These are phyloP conservation scores for Ascochyta rabiei DNA, from an alignment of 2,329 filamentous ascomycete genomes.

Conservation along the genomic window DNA sequence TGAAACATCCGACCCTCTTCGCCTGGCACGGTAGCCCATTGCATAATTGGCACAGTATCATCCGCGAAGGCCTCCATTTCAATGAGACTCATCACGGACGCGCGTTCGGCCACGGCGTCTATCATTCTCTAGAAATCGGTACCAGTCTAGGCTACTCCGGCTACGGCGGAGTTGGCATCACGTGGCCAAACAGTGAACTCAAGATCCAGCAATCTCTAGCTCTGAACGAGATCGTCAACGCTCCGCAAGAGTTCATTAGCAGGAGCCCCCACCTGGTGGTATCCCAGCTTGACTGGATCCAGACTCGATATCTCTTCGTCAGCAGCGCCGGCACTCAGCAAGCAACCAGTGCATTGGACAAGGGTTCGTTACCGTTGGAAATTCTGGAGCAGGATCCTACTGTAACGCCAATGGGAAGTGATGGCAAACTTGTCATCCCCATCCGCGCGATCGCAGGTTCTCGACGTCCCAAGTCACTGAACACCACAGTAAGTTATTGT, in stretches of 20 bases:
- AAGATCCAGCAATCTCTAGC: slow-evolving; percentile 67
- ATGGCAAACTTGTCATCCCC: slow-evolving; percentile 57
- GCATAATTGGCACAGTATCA: slow-evolving; percentile 87
- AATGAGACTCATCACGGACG: slow-evolving; percentile 68
- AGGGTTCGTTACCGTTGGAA: slow-evolving; percentile 32
- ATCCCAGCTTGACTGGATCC: slow-evolving; percentile 80
- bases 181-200: slow-evolving; percentile 73
- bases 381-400: slow-evolving; percentile 50
- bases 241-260: slow-evolving; percentile 65
- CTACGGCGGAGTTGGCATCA: slow-evolving; percentile 7
- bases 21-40: slow-evolving; percentile 84
- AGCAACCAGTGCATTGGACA: background rate
- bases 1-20: slow-evolving; percentile 72
- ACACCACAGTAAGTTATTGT: slow-evolving; percentile 16
- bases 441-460: slow-evolving; percentile 57
- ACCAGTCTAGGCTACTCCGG: slow-evolving; percentile 62
- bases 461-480: slow-evolving; percentile 41
- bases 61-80: slow-evolving; percentile 81
- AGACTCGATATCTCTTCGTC: slow-evolving; percentile 83
- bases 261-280: slow-evolving; percentile 71
- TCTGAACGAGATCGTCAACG: slow-evolving; percentile 85
- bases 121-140: slow-evolving; percentile 69
- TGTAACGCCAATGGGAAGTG: slow-evolving; percentile 51
- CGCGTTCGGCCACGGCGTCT: slow-evolving; percentile 78
- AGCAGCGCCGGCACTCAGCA: slow-evolving; percentile 19